Evolutionary conservation across 106 monocot species (phyloP).

Genomic region (Ottelia alismoides): DNA sequence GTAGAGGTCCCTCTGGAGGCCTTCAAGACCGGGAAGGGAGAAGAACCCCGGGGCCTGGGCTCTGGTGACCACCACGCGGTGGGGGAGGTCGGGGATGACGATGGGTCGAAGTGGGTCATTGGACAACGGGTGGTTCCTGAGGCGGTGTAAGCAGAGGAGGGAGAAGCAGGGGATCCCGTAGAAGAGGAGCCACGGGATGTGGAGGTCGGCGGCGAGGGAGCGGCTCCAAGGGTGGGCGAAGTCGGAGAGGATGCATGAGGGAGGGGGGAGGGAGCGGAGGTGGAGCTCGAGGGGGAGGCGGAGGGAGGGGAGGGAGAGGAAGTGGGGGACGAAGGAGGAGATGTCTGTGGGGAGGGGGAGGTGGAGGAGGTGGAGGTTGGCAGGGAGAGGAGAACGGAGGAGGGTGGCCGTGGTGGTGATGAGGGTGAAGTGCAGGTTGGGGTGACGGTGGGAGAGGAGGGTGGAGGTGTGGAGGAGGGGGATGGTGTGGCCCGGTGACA

Average conservation of each 20-base stretch:
- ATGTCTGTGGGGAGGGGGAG: too few species aligned
- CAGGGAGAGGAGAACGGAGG: too few species aligned
- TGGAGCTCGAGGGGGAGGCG: background rate
- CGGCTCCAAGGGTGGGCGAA: constrained; percentile 18
- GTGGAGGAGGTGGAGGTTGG: too few species aligned
- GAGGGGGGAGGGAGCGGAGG: background rate
- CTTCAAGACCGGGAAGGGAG: background rate
- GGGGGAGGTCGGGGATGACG: background rate
- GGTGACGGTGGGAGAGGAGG: too few species aligned
- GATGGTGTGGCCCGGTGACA: background rate
- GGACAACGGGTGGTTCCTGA: constrained; percentile 3
- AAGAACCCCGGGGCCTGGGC: background rate
- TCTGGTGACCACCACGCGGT: background rate
- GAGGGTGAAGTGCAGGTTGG: too few species aligned
- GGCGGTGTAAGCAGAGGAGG: constrained; percentile 10
- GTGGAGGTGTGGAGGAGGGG: constrained; percentile 2
- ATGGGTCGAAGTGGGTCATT: background rate
- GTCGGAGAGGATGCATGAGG: constrained; percentile 37
- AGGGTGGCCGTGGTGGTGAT: too few species aligned
- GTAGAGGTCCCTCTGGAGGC: background rate
- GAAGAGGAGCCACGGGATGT: constrained; percentile 33
- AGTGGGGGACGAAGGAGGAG: too few species aligned
- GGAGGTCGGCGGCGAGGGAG: constrained; percentile 13
- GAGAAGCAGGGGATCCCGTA: constrained; percentile 24
- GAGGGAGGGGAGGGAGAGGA: background rate